Evolutionary conservation across 352 stramenopile genomes (phyloP).

Genomic region (Pythium rhizo-oryzae): DNA sequence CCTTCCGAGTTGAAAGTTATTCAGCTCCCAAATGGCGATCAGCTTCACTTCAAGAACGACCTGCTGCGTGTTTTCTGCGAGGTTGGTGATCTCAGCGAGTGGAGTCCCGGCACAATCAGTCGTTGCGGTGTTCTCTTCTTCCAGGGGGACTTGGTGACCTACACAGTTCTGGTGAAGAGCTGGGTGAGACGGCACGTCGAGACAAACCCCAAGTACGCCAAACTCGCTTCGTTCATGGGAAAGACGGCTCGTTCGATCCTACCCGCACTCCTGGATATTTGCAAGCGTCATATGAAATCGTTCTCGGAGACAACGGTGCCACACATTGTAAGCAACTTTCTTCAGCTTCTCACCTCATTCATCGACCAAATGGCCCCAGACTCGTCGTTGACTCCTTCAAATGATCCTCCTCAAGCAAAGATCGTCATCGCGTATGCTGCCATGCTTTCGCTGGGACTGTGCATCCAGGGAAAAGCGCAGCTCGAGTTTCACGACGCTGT

Average conservation of each 20-base stretch:
- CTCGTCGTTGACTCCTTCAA: constrained; percentile 10
- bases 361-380: constrained; percentile 37
- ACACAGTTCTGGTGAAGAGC: constrained; percentile 71
- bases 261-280: constrained; percentile 50
- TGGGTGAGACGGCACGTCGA: constrained; percentile 42
- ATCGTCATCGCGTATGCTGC: constrained; percentile 41
- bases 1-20: constrained; percentile 30
- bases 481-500: constrained; percentile 23
- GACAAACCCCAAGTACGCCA: constrained; percentile 21
- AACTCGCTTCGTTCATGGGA: constrained; percentile 32
- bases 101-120: constrained; percentile 51
- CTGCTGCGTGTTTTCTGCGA: constrained; percentile 60
- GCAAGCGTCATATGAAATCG: constrained; percentile 41
- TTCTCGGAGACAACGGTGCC: constrained; percentile 48
- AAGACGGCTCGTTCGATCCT: constrained; percentile 57
- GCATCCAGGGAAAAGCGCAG: constrained; percentile 10
- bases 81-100: constrained; percentile 49
- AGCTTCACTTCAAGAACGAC: constrained; percentile 41
- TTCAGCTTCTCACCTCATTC: constrained; percentile 44
- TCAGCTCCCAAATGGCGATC: constrained; percentile 60
- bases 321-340: constrained; percentile 50
- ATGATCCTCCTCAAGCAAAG: constrained; percentile 26
- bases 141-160: constrained; percentile 48
- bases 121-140: constrained; percentile 67
- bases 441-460: constrained; percentile 24